Conservation (phyloP, 805 yeast genomes). For the Nakazawaea populi region DNA sequence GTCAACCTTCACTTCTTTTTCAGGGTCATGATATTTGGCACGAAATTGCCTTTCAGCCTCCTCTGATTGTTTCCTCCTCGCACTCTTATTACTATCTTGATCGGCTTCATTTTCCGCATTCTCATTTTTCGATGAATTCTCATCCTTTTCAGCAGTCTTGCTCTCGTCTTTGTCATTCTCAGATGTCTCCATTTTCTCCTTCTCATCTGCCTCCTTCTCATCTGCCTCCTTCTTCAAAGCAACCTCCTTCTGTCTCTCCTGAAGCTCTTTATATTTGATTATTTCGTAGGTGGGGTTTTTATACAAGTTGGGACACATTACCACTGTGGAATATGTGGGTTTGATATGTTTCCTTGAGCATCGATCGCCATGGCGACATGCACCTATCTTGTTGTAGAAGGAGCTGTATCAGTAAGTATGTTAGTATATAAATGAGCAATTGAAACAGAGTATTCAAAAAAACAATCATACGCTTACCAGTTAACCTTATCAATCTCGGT, state of each 20-base stretch:
- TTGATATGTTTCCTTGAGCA: slow-evolving; percentile 70
- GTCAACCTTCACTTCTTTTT: slow-evolving; percentile 11
- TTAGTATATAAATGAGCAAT: too few relatives aligned
- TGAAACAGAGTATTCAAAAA: too few relatives aligned
- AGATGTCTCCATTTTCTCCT: neutral
- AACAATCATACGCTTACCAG: slow-evolving; percentile 1
- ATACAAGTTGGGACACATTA: slow-evolving; percentile 60
- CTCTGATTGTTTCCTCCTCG: slow-evolving; percentile 1
- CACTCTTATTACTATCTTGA: neutral
- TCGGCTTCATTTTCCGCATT: neutral
- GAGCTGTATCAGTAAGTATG: slow-evolving; percentile 12
- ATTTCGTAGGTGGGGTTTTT: slow-evolving; percentile 48
- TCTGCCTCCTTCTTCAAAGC: neutral
- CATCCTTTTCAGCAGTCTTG: neutral
- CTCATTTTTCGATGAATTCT: neutral
- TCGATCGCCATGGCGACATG: slow-evolving; percentile 88
- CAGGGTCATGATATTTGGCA: slow-evolving; percentile 1
- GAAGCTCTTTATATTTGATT: slow-evolving; percentile 25
- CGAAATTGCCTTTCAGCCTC: slow-evolving; percentile 5
- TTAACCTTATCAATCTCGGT: slow-evolving; percentile 1
- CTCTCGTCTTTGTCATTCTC: too few relatives aligned
- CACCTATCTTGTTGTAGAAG: slow-evolving; percentile 80
- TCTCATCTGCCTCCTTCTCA: slow-evolving; percentile 6
- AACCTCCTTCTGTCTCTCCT: slow-evolving; percentile 2
- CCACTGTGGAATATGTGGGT: slow-evolving; percentile 61